These are phyloP conservation scores for Mrakia frigida DNA, from an alignment of 768 basidiomycete genomes.

Conservation along the genomic window DNA sequence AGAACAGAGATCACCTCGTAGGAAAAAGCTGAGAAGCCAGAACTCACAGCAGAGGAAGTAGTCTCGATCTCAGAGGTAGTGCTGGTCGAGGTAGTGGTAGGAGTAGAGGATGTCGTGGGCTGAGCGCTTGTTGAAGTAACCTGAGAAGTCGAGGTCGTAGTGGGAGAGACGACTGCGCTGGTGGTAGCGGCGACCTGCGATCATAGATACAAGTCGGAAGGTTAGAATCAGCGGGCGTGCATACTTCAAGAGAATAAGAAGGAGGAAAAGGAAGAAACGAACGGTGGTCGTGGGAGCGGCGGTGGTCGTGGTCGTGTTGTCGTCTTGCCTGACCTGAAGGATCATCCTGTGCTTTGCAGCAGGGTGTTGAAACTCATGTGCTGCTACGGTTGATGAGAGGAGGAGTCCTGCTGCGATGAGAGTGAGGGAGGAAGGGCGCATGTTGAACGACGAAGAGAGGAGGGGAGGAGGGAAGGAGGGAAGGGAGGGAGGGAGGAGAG, in stretches of 20 bases:
- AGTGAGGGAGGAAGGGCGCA: background rate
- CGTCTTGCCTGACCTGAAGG: constrained; percentile 3
- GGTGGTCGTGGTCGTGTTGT: background rate
- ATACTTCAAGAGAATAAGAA: background rate
- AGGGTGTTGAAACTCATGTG: background rate
- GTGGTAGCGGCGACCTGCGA: background rate
- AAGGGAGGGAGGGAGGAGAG: background rate
- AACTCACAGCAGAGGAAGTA: background rate
- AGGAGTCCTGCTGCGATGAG: background rate
- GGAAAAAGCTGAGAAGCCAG: background rate
- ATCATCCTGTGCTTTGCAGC: background rate
- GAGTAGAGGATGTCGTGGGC: background rate
- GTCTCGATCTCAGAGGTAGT: background rate
- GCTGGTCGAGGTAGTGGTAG: background rate
- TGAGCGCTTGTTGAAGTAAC: background rate
- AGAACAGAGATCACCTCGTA: background rate
- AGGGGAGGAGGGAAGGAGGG: background rate
- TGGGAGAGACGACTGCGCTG: background rate
- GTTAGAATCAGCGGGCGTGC: background rate
- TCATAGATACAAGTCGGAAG: background rate
- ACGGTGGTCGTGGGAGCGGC: background rate
- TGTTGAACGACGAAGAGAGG: background rate
- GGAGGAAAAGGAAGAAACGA: background rate
- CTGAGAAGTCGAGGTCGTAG: background rate
- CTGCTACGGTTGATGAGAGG: background rate